Evolutionary conservation across 768 basidiomycete species (phyloP).

Genomic region (Tremella fuciformis): DNA sequence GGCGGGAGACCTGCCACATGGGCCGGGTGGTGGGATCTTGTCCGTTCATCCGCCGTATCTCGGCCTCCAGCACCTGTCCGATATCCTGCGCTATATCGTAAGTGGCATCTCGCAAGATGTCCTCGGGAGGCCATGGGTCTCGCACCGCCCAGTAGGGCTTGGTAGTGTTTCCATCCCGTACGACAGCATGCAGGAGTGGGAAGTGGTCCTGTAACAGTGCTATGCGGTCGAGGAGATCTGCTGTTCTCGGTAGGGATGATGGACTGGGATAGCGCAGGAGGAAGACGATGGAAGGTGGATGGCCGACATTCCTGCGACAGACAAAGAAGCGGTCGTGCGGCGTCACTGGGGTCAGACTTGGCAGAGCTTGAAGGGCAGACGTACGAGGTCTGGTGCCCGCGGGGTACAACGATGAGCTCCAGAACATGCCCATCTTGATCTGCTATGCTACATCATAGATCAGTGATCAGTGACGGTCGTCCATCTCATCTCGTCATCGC

Average conservation of each 20-base stretch:
- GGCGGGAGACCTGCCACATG: conserved; percentile 12
- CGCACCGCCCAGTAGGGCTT: conserved; percentile 15
- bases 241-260: neutral
- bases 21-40: conserved; percentile 4
- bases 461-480: neutral
- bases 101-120: conserved; percentile 2
- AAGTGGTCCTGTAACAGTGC: conserved; percentile 20
- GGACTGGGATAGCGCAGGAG: conserved; percentile 5
- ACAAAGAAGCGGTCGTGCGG: conserved; percentile 1
- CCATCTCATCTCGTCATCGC: neutral
- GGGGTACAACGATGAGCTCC: neutral
- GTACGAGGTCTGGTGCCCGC: neutral
- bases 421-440: conserved; percentile 2
- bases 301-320: conserved; percentile 1
- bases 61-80: neutral
- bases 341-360: neutral
- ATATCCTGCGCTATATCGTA: neutral
- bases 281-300: neutral
- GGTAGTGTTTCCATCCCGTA: conserved; percentile 13
- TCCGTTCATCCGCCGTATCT: conserved; percentile 1
- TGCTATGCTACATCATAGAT: neutral
- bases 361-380: neutral
- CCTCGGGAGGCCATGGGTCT: neutral
- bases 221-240: conserved; percentile 5
- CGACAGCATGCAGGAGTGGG: conserved; percentile 6